A percentile compares a stretch with the other conserved stretches of the same genome.
phyloP scores from a whole-genome alignment of 495 filamentous ascomycete genomes.

The Pseudomonodictys pantanalensis region DNA sequence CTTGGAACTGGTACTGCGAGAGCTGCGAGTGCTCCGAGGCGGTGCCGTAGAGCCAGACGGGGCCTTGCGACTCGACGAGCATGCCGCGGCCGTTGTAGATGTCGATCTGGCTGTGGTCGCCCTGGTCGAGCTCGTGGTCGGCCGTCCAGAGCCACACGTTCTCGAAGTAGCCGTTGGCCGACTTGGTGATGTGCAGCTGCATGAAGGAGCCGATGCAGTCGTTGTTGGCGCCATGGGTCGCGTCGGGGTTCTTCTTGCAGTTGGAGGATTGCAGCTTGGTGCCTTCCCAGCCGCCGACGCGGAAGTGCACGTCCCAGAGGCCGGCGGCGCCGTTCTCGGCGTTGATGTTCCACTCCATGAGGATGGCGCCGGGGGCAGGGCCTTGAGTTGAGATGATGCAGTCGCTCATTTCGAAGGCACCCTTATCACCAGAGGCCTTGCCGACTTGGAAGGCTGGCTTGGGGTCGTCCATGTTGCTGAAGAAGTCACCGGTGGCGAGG shows the following conservation, averaged over 20 bases:
- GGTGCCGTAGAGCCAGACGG: conserved; percentile 66
- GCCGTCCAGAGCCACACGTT: conserved; percentile 47
- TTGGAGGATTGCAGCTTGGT: conserved; percentile 43
- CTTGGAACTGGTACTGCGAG: conserved; percentile 77
- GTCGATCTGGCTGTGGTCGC: conserved; percentile 42
- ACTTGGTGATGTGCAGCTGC: conserved; percentile 40
- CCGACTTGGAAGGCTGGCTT: conserved; percentile 66
- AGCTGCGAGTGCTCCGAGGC: conserved; percentile 72
- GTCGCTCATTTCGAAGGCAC: conserved; percentile 58
- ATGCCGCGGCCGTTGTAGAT: conserved; percentile 47
- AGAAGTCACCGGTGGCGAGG: conserved; percentile 58
- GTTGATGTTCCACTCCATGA: conserved; percentile 71
- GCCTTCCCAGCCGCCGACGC: conserved; percentile 47
- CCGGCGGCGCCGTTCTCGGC: conserved; percentile 43
- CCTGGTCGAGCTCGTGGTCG: conserved; percentile 45
- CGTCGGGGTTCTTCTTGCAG: conserved; percentile 38
- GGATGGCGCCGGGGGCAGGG: conserved; percentile 63
- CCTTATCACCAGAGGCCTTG: conserved; percentile 47
- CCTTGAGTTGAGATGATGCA: conserved; percentile 62
- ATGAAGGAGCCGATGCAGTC: conserved; percentile 48
- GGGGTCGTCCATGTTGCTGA: conserved; percentile 59
- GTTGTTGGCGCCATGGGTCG: conserved; percentile 31
- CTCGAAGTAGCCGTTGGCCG: conserved; percentile 42
- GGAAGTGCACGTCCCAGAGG: conserved; percentile 49
- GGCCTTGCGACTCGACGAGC: conserved; percentile 54